These are phyloP conservation scores for Tolypocladium tundrense DNA, from an alignment of 2,329 filamentous ascomycete species.

Conservation along the genomic window DNA sequence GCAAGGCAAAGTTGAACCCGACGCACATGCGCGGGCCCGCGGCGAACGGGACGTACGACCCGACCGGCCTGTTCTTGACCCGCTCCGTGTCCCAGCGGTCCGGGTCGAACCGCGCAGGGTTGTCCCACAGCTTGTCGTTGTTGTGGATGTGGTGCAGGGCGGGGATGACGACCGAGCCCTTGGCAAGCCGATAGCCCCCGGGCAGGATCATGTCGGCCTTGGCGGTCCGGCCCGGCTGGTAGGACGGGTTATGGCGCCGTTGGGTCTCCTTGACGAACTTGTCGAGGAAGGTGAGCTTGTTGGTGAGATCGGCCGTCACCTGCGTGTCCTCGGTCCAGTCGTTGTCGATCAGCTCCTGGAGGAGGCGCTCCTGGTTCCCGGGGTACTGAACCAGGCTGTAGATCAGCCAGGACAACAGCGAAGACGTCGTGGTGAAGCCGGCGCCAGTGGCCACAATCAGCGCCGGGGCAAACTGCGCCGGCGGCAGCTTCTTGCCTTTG, in stretches of 20 bases:
- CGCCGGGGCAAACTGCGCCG: constrained; percentile 12
- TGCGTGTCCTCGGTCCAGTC: constrained; percentile 30
- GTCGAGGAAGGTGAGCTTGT: constrained; percentile 41
- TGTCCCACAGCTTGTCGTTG: constrained; percentile 46
- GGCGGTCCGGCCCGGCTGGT: constrained; percentile 48
- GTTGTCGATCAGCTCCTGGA: constrained; percentile 47
- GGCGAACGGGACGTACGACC: constrained; percentile 48
- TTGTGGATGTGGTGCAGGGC: constrained; percentile 41
- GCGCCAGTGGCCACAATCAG: constrained; percentile 44
- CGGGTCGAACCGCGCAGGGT: constrained; percentile 46
- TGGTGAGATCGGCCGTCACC: constrained; percentile 26
- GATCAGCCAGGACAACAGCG: constrained; percentile 47
- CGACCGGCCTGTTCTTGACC: constrained; percentile 35
- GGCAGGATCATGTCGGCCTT: constrained; percentile 46
- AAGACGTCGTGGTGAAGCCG: constrained; percentile 51
- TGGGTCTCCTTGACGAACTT: constrained; percentile 52
- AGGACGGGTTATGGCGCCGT: constrained; percentile 49
- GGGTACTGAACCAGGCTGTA: constrained; percentile 43
- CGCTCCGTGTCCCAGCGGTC: constrained; percentile 46
- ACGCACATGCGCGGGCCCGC: constrained; percentile 48
- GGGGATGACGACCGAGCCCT: constrained; percentile 41
- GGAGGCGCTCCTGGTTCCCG: constrained; percentile 43
- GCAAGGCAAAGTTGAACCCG: constrained; percentile 54
- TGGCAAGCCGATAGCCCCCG: constrained; percentile 45
- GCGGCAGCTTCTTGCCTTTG: constrained; percentile 43